Evolutionary conservation across 441 rosid species (phyloP).

Genomic region (Francoa sonchifolia): DNA sequence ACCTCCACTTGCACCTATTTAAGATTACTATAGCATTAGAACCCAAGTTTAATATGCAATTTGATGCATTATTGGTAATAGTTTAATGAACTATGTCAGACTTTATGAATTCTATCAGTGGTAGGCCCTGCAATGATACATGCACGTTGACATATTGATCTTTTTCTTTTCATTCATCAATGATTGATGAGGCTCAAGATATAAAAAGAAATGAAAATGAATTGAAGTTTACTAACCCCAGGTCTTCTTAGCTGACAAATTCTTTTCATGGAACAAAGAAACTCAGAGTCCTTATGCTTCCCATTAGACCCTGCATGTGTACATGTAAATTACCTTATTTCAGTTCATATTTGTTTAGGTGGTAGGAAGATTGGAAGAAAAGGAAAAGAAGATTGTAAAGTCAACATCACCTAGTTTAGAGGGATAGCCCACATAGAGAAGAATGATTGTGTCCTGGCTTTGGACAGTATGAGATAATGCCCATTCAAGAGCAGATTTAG

Average conservation of each 20-base stretch:
- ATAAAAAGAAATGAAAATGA: too few relatives aligned
- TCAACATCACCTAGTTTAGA: not conserved
- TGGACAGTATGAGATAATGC: constrained; percentile 11
- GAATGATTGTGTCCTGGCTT: constrained; percentile 8
- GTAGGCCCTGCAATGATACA: too few relatives aligned
- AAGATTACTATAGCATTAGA: too few relatives aligned
- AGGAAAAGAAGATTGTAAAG: not conserved
- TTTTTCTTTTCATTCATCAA: too few relatives aligned
- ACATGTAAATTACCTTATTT: not conserved
- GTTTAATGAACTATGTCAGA: too few relatives aligned
- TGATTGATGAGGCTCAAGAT: too few relatives aligned
- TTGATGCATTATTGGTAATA: too few relatives aligned
- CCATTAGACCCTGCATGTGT: constrained; percentile 1
- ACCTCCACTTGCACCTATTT: too few relatives aligned
- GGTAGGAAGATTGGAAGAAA: not conserved
- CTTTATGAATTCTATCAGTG: too few relatives aligned
- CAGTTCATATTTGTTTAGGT: not conserved
- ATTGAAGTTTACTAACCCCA: constrained; percentile 3
- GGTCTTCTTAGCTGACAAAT: constrained; percentile 13
- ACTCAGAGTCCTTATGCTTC: constrained; percentile 1
- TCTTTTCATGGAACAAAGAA: constrained; percentile 9
- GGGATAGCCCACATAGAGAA: constrained; percentile 11
- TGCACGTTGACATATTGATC: too few relatives aligned
- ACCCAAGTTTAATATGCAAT: too few relatives aligned
- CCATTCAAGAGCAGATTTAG: constrained; percentile 17